A percentile compares a stretch with the other conserved stretches of the same genome.
These are phyloP conservation scores for Termitomyces sp. DNA, from an alignment of 768 basidiomycete species.

Conservation along the genomic window DNA sequence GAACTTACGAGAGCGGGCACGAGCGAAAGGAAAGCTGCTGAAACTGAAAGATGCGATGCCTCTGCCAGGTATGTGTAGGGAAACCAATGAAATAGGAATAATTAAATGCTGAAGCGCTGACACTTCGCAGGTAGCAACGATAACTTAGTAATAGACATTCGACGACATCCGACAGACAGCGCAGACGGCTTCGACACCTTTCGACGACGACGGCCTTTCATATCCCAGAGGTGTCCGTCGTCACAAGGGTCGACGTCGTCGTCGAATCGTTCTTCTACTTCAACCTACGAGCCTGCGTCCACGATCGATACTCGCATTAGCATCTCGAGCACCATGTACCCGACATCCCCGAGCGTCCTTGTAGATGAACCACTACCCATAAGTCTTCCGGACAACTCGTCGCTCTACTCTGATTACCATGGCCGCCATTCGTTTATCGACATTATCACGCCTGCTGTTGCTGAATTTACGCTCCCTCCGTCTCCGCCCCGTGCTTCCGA, in stretches of 20 bases:
- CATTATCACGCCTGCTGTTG: constrained; percentile 21
- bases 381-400: constrained; percentile 14
- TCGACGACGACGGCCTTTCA: constrained; percentile 21
- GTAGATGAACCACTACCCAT: constrained; percentile 19
- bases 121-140: constrained; percentile 3
- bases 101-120: background rate
- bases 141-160: constrained; percentile 17
- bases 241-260: constrained; percentile 16
- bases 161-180: constrained; percentile 9
- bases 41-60: constrained; percentile 5
- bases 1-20: constrained; percentile 12
- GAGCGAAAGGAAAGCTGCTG: constrained; percentile 13
- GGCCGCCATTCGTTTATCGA: constrained; percentile 29
- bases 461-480: constrained; percentile 14
- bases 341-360: constrained; percentile 24
- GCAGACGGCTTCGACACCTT: background rate
- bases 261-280: constrained; percentile 20
- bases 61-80: background rate
- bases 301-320: constrained; percentile 33
- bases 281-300: constrained; percentile 24
- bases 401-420: constrained; percentile 1
- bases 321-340: constrained; percentile 37
- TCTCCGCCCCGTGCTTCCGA: constrained; percentile 12
- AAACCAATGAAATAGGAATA: background rate
- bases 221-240: constrained; percentile 24